Conservation (phyloP, 768 basidiomycete species). For the Phanerodontia chrysosporium region DNA sequence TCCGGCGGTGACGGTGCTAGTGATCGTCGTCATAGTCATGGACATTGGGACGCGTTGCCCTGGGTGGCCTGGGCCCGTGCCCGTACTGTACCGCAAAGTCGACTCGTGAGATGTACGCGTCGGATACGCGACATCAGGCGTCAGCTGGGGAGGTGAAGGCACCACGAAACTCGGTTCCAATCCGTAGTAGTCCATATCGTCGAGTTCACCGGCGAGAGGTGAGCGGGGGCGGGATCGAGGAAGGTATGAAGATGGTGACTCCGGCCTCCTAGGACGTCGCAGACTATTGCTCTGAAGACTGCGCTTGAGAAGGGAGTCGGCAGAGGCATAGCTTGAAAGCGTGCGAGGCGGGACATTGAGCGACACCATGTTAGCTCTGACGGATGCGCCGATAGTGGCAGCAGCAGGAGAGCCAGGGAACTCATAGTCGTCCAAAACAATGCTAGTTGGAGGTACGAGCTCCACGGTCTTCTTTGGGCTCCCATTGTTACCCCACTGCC, state of each 20-base stretch:
- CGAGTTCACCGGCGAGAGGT: slow-evolving; percentile 7
- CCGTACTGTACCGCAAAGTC: neutral
- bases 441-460: neutral
- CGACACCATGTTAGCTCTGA: neutral
- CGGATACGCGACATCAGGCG: slow-evolving; percentile 4
- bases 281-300: slow-evolving; percentile 8
- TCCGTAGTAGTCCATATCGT: slow-evolving; percentile 1
- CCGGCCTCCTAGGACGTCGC: slow-evolving; percentile 2
- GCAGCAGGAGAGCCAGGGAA: neutral
- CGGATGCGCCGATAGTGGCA: neutral
- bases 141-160: neutral
- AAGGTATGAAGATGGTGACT: slow-evolving; percentile 1
- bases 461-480: neutral
- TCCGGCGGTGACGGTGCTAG: slow-evolving; percentile 3
- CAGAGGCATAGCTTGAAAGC: slow-evolving; percentile 24
- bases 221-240: slow-evolving; percentile 10
- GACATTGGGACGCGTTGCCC: slow-evolving; percentile 9
- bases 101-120: slow-evolving; percentile 6
- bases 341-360: slow-evolving; percentile 5
- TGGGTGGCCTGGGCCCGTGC: neutral
- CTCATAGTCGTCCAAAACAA: neutral
- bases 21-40: slow-evolving; percentile 17
- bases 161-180: neutral
- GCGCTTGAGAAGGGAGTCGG: slow-evolving; percentile 20
- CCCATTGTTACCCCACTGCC: neutral